A percentile compares a stretch with the other conserved stretches of the same genome.
These are phyloP conservation scores for Fagus crenata DNA, from an alignment of 306 rosid genomes.

Conservation along the genomic window DNA sequence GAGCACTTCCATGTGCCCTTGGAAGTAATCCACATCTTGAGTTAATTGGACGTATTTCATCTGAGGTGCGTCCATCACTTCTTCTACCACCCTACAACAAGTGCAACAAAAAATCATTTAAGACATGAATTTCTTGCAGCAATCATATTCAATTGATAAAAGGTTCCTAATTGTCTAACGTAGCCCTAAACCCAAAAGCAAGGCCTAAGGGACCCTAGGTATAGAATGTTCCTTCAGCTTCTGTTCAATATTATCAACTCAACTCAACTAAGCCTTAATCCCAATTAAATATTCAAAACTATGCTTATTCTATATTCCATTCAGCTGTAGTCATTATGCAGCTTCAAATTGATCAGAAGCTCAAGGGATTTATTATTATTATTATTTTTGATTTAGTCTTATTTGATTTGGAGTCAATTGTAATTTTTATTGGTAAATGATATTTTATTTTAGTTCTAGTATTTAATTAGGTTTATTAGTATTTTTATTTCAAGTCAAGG, in stretches of 20 bases:
- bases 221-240: not conserved
- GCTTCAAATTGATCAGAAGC: too few relatives aligned
- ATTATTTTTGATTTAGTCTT: too few relatives aligned
- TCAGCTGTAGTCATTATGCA: too few relatives aligned
- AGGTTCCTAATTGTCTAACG: not conserved
- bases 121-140: not conserved
- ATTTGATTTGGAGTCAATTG: too few relatives aligned
- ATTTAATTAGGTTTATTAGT: too few relatives aligned
- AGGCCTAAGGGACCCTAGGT: slow-evolving; percentile 7
- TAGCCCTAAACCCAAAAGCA: not conserved
- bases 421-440: too few relatives aligned
- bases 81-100: slow-evolving; percentile 78
- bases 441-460: too few relatives aligned
- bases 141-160: not conserved
- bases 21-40: slow-evolving; percentile 88
- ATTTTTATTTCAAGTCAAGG: too few relatives aligned
- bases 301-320: too few relatives aligned
- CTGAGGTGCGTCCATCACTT: slow-evolving; percentile 84
- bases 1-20: slow-evolving; percentile 97
- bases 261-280: too few relatives aligned
- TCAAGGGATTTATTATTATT: too few relatives aligned
- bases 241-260: not conserved
- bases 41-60: slow-evolving; percentile 76
- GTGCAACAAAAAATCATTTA: slow-evolving; percentile 17
- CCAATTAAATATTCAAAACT: too few relatives aligned